Percentiles rank a stretch among this genome's conserved stretches.
Evolutionary conservation across 805 yeast genomes (phyloP).

Genomic region (Jamesozyma lodderae): DNA sequence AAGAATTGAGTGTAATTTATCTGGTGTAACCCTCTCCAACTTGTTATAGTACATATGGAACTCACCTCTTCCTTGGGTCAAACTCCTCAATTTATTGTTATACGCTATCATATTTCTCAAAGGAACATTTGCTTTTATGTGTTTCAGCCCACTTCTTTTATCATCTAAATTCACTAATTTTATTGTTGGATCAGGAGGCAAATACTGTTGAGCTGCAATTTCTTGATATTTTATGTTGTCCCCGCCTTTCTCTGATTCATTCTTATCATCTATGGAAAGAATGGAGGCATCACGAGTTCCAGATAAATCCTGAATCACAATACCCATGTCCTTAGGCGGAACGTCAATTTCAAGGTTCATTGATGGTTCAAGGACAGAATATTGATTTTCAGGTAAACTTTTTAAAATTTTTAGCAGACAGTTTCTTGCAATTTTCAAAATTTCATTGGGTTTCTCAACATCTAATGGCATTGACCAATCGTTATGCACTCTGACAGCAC

Average conservation of each 20-base stretch:
- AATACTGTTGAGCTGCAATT: conserved; percentile 52
- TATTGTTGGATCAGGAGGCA: conserved; percentile 68
- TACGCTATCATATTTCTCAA: conserved; percentile 87
- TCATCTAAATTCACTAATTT: conserved; percentile 12
- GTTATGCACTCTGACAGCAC: conserved; percentile 42
- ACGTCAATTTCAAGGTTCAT: conserved; percentile 69
- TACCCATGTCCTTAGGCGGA: conserved; percentile 66
- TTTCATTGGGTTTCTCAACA: conserved; percentile 29
- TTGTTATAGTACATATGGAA: conserved; percentile 71
- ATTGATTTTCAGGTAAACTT: conserved; percentile 19
- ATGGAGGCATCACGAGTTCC: conserved; percentile 71
- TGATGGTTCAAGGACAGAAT: conserved; percentile 72
- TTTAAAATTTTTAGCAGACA: conserved; percentile 35
- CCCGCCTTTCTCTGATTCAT: conserved; percentile 23
- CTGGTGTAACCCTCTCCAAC: conserved; percentile 57
- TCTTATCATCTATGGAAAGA: conserved; percentile 59
- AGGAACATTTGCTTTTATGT: conserved; percentile 74
- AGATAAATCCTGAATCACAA: conserved; percentile 75
- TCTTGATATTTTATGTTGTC: conserved; percentile 40
- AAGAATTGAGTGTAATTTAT: conserved; percentile 32
- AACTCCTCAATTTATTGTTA: conserved; percentile 60
- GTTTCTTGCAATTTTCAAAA: conserved; percentile 39
- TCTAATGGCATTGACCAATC: conserved; percentile 50
- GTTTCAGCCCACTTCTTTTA: conserved; percentile 29
- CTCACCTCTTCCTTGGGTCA: conserved; percentile 84